Percentiles rank a stretch among this genome's conserved stretches.
phyloP scores from a whole-genome alignment of 306 rosid species.

The Ammopiptanthus mongolicus region DNA sequence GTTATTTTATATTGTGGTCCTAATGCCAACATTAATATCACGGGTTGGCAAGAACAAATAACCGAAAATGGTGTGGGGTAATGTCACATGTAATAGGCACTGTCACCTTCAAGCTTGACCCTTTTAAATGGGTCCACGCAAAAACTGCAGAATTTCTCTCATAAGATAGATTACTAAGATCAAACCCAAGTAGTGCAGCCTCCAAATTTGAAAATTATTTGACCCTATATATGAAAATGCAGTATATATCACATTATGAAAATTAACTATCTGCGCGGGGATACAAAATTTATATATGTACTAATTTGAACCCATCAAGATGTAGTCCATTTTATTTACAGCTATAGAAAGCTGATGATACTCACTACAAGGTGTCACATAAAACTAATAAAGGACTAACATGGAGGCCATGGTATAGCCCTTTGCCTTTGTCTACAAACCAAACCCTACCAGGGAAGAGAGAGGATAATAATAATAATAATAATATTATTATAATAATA shows the following conservation, averaged over 20 bases:
- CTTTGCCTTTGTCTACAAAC: conserved; percentile 33
- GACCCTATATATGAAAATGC: not conserved
- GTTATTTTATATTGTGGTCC: conserved; percentile 39
- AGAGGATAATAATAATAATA: conserved; percentile 7
- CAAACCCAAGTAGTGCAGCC: conserved; percentile 20
- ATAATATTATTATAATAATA: too few relatives aligned
- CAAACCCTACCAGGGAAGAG: conserved; percentile 45
- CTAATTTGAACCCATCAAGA: conserved; percentile 14
- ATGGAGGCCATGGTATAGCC: conserved; percentile 24
- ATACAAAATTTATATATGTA: not conserved
- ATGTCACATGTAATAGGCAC: conserved; percentile 35
- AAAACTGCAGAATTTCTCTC: conserved; percentile 20
- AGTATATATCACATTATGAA: not conserved
- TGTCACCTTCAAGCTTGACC: conserved; percentile 34
- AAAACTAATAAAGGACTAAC: conserved; percentile 25
- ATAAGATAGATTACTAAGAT: conserved; percentile 18
- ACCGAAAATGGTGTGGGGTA: conserved; percentile 43
- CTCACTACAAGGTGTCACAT: conserved; percentile 21
- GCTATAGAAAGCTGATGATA: conserved; percentile 27
- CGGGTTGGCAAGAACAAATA: conserved; percentile 39
- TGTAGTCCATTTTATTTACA: conserved; percentile 32
- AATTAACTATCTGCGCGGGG: not conserved
- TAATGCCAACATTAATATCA: conserved; percentile 42
- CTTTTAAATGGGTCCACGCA: conserved; percentile 23
- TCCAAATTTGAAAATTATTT: conserved; percentile 25